Base-by-base conservation (phyloP, 2,329 filamentous ascomycete genomes). In the Diaporthe sp. region DNA sequence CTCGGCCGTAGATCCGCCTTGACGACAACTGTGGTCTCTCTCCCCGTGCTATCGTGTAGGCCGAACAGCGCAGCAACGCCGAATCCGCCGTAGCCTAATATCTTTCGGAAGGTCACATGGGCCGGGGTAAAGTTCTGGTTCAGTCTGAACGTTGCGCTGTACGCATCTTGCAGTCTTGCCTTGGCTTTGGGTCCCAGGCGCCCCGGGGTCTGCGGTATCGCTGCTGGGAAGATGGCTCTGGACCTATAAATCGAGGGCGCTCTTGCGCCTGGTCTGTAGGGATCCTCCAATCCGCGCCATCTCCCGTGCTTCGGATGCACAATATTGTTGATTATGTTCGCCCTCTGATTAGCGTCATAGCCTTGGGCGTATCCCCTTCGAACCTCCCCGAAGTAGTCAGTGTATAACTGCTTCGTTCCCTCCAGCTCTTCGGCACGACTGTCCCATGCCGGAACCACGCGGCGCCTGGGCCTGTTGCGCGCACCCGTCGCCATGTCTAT, bases 61-160 rank as follows among this genome's bases (percentile, higher is more conserved):
- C 34, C 34, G 13, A 73, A 73, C 19, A 62, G 34, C 4, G 59
- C 71, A 1, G 71, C 71, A 34, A 73, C 58, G 44, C 71, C 71
- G 13, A 42, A 57, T 1, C 71, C 71, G 37, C 71, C 71, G 9
- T 67, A 57, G 1, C 71, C 71, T 9, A 73, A 8, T 15, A 62
- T 46, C 25, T 62, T 55, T 19, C 37, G 46, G 44, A 65, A 73
- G n/a, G 28, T 73, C 22, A 73, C 37, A n/a, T 61, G 31, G 15
- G 71, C 71, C 4, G 71, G 58, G 1, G 31, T 57, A 22, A 73
- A 73, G 22, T 39, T 39, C n/a, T 15, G 62, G 3, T 53, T 34
- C 8, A 68, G 62, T 10, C 34, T 51, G 31, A 68, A 68, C 3
- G 62, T 25, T 7, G 46, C 15, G 31, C 34, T 53, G 8, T 39